Evolutionary conservation across 768 basidiomycete genomes (phyloP).

Genomic region (Megacollybia marginata): DNA sequence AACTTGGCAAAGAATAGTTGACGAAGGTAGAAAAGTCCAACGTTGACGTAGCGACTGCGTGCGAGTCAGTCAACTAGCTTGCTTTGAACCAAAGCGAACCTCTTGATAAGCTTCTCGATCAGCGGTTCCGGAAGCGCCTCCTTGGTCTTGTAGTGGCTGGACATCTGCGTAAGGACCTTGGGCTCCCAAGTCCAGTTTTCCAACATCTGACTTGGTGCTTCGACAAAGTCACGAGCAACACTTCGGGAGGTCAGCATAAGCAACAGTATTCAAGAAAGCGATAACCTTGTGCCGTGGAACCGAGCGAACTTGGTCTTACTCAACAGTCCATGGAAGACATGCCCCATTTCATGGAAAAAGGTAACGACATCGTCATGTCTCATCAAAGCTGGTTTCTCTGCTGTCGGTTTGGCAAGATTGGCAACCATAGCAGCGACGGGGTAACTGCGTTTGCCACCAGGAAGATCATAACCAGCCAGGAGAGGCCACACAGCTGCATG

Average conservation of each 20-base stretch:
- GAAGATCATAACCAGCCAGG: conserved; percentile 52
- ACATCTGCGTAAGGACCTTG: conserved; percentile 45
- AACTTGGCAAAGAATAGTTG: conserved; percentile 83
- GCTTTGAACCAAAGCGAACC: conserved; percentile 27
- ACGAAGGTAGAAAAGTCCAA: conserved; percentile 74
- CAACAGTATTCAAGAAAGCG: not conserved
- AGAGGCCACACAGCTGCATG: conserved; percentile 86
- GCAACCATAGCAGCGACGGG: conserved; percentile 85
- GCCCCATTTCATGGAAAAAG: conserved; percentile 89
- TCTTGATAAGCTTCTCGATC: conserved; percentile 76
- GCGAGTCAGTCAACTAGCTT: not conserved
- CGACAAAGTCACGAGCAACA: conserved; percentile 78
- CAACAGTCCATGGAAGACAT: conserved; percentile 64
- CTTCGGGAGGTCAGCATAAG: conserved; percentile 15
- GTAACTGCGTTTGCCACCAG: conserved; percentile 56
- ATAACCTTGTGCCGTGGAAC: conserved; percentile 74
- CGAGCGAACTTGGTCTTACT: conserved; percentile 62
- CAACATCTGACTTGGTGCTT: conserved; percentile 88
- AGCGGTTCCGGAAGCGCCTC: conserved; percentile 63
- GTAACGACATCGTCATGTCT: conserved; percentile 84
- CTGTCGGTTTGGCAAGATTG: conserved; percentile 80
- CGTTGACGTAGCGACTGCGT: conserved; percentile 65
- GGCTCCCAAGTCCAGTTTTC: conserved; percentile 62
- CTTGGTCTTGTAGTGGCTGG: conserved; percentile 72
- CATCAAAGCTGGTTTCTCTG: conserved; percentile 78